Evolutionary conservation across 495 filamentous ascomycete species (phyloP), one percentile per base, ranked within the genome.

Genomic region (Penicillium taxi): DNA sequence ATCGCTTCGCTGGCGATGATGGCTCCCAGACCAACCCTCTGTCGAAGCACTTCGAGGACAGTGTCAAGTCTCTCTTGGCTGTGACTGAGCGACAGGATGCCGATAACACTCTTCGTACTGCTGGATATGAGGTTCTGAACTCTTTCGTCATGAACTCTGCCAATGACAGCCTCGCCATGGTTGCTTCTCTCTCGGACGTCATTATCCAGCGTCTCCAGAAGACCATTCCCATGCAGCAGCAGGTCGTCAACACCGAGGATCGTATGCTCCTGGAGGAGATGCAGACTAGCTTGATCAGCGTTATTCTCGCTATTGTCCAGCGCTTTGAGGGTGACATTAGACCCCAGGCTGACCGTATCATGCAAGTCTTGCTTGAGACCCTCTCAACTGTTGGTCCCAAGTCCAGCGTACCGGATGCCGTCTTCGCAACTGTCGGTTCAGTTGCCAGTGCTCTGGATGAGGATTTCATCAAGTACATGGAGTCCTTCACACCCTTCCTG

Each of bases 91-190:
- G 75, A 50, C 63, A 72, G 45, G 86, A 87, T 56, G 73, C 78
- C n/a, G 93, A 98, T 48, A 86, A 86, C 44, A 76, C 88, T 52
- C 80, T 96, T n/a, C 84, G 91, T 35, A 96, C 91, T 44, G 93
- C 91, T 31, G 89, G 90, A n/a, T 98, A 98, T 48, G 91, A 98
- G 59, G 91, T 98, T 26, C 73, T 98, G 22, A 94, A 89, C 62
- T 79, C 85, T 0, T 96, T 96, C 50, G 84, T 96, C 32, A 79
- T 80, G 38, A 91, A 87, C 56, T 74, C 89, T 44, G 93, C 89
- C 12, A 81, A 81, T 36, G 87, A 94, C 48, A 91, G 81, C 61
- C 70, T 96, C 35, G 63, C 69, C 9, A 74, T 85, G 49, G 77
- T 98, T 52, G 91, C 82, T 6, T 78, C 69, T 12, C 73, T 96